These are phyloP conservation scores for Chlorella vulgaris DNA, from an alignment of 139 green algal genomes.

Conservation along the genomic window DNA sequence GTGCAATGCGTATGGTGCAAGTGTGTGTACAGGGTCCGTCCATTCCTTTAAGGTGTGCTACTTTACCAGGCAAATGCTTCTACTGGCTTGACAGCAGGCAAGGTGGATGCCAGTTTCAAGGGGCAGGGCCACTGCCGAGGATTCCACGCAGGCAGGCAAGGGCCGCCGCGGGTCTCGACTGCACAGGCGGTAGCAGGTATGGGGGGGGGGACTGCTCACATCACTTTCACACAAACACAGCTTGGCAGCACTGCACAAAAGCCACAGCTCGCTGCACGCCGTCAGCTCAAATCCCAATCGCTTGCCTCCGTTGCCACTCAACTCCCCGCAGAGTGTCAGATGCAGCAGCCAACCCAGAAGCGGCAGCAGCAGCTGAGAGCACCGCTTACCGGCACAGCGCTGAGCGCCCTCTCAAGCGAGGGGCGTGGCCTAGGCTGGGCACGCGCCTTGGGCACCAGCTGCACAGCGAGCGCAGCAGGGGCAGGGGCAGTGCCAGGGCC, in stretches of 20 bases:
- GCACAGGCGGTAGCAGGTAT: background rate
- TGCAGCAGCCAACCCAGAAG: background rate
- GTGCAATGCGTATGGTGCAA: background rate
- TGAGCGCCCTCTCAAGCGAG: background rate
- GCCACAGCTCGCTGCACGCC: background rate
- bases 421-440: background rate
- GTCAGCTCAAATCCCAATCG: background rate
- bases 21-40: too few species aligned
- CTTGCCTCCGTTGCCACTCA: background rate
- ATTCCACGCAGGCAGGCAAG: background rate
- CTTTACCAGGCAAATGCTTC: too few species aligned
- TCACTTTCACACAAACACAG: background rate
- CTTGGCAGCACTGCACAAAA: background rate
- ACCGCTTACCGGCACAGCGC: background rate
- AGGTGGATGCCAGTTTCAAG: too few species aligned
- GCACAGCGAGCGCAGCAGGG: background rate
- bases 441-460: background rate
- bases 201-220: background rate
- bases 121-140: background rate
- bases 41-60: too few species aligned
- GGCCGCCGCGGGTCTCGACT: background rate
- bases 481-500: too few species aligned
- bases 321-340: background rate
- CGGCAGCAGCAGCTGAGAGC: background rate
- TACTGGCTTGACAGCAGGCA: too few species aligned